These are phyloP conservation scores for Stemphylium lycopersici DNA, from an alignment of 2,329 filamentous ascomycete genomes.

Conservation along the genomic window DNA sequence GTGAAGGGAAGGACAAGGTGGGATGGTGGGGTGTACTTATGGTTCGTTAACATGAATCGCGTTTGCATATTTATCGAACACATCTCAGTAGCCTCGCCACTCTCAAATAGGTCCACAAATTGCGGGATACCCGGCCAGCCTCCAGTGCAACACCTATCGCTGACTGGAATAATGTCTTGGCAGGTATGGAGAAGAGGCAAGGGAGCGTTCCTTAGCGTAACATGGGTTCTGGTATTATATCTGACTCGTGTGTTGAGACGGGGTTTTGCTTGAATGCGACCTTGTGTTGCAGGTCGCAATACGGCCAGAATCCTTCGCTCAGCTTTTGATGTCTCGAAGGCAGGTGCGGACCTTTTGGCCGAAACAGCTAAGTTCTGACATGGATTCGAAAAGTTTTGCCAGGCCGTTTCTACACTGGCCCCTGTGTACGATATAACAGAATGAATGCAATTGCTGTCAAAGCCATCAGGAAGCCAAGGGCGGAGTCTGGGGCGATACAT, in stretches of 20 bases:
- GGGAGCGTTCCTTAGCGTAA: constrained; percentile 6
- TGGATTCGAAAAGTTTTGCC: too few species aligned
- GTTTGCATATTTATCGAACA: background rate
- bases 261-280: background rate
- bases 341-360: too few species aligned
- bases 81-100: background rate
- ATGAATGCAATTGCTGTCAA: too few species aligned
- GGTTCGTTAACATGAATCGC: background rate
- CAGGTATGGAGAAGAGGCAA: background rate
- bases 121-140: background rate
- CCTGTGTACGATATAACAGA: too few species aligned
- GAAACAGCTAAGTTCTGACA: too few species aligned
- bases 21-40: background rate
- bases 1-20: background rate
- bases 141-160: background rate
- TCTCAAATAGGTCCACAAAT: background rate
- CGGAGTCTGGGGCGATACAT: too few species aligned
- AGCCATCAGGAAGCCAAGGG: too few species aligned
- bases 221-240: background rate
- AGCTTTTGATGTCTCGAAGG: background rate
- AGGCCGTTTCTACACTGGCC: too few species aligned
- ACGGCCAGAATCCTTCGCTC: background rate
- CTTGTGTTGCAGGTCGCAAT: background rate
- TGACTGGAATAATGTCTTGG: background rate
- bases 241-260: background rate